Percentiles rank a stretch among this genome's conserved stretches.
phyloP scores from a whole-genome alignment of 2,329 filamentous ascomycete genomes.

The Colletotrichum tofieldiae region DNA sequence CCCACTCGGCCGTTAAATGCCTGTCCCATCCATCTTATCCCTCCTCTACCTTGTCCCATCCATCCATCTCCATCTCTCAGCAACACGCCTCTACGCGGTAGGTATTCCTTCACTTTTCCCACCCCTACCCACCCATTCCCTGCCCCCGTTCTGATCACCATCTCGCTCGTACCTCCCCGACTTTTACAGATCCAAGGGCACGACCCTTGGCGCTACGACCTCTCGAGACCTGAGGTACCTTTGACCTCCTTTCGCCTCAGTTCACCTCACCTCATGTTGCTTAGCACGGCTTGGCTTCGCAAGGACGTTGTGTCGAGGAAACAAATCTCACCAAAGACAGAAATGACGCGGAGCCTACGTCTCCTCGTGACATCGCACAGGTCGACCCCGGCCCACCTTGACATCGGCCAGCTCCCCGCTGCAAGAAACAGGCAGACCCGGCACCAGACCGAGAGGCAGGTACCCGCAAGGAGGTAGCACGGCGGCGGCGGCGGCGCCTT shows the following conservation, averaged over 20 bases:
- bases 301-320: conserved; percentile 8
- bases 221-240: background rate
- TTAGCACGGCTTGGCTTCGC: conserved; percentile 19
- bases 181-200: conserved; percentile 6
- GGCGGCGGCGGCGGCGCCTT: too few species aligned
- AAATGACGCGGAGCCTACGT: background rate
- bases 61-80: conserved; percentile 10
- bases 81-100: background rate
- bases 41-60: background rate
- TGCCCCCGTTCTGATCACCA: background rate
- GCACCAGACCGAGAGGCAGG: background rate
- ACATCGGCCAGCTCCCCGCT: conserved; percentile 26
- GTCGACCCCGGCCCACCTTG: background rate
- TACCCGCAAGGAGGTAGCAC: conserved; percentile 1
- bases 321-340: background rate
- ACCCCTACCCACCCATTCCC: background rate
- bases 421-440: background rate
- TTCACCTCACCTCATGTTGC: conserved; percentile 7
- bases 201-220: conserved; percentile 25
- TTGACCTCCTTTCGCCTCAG: conserved; percentile 10
- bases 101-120: background rate
- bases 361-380: background rate
- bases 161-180: conserved; percentile 1
- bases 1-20: conserved; percentile 10
- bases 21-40: conserved; percentile 3